Conservation (phyloP, 2,329 filamentous ascomycete species). For the Piedraia hortae region DNA sequence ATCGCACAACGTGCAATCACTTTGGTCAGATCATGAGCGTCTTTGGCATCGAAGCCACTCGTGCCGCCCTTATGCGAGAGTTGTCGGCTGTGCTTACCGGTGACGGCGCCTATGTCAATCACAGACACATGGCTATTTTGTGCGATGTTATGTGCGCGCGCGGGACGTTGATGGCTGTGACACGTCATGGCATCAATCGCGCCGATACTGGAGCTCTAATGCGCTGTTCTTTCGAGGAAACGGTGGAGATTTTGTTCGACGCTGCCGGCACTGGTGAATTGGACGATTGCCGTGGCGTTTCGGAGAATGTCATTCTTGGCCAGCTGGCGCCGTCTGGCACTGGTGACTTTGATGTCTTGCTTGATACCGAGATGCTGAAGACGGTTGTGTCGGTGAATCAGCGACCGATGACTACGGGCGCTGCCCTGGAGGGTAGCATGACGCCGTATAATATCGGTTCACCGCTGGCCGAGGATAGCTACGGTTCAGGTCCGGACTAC, state of each 20-base stretch:
- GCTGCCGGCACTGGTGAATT: constrained; percentile 84
- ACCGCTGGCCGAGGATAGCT: constrained; percentile 31
- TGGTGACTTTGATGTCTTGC: constrained; percentile 75
- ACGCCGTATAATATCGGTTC: constrained; percentile 69
- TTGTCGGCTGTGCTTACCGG: constrained; percentile 84
- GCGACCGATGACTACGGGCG: constrained; percentile 37
- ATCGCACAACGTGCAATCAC: constrained; percentile 76
- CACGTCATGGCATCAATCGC: constrained; percentile 92
- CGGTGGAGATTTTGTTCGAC: constrained; percentile 89
- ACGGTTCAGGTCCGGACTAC: constrained; percentile 32
- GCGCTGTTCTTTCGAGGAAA: constrained; percentile 98
- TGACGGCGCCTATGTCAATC: constrained; percentile 97
- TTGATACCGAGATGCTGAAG: constrained; percentile 87
- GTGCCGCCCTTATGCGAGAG: constrained; percentile 64
- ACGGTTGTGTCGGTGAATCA: constrained; percentile 53
- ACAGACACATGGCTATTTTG: constrained; percentile 81
- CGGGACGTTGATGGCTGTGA: constrained; percentile 83
- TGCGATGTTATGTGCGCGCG: constrained; percentile 96
- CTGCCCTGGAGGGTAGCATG: constrained; percentile 51
- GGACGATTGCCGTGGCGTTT: constrained; percentile 92
- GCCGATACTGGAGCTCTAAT: constrained; percentile 94
- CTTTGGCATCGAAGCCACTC: constrained; percentile 86
- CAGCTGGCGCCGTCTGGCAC: constrained; percentile 94
- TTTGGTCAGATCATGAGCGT: constrained; percentile 85
- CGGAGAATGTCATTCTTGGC: constrained; percentile 94